These are phyloP conservation scores for Globisporangium cystogenes DNA, from an alignment of 352 stramenopile genomes.

Conservation along the genomic window DNA sequence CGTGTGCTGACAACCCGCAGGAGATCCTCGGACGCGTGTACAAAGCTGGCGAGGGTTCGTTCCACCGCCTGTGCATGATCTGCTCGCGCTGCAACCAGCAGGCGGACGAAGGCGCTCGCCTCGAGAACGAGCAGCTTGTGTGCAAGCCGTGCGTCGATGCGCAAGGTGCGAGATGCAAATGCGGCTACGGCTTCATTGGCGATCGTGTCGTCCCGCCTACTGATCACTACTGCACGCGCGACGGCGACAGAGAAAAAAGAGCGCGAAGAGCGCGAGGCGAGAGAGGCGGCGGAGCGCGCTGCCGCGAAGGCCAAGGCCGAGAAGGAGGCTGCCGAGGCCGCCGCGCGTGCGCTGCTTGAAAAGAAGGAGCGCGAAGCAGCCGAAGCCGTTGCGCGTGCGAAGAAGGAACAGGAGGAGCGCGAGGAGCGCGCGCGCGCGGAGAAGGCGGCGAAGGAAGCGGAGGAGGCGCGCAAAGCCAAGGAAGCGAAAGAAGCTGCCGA, in stretches of 20 bases:
- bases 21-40: conserved; percentile 79
- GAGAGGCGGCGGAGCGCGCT: conserved; percentile 42
- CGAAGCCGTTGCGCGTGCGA: conserved; percentile 31
- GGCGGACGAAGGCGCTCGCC: conserved; percentile 45
- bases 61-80: conserved; percentile 79
- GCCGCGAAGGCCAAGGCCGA: conserved; percentile 39
- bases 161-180: conserved; percentile 22
- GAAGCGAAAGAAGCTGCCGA: conserved; percentile 19
- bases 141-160: conserved; percentile 47
- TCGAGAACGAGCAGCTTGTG: conserved; percentile 51
- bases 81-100: conserved; percentile 69
- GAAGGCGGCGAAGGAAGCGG: conserved; percentile 21
- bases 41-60: conserved; percentile 47
- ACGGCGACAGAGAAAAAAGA: conserved; percentile 19
- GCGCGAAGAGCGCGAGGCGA: conserved; percentile 43
- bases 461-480: conserved; percentile 10
- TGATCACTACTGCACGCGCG: neutral
- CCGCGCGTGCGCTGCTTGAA: conserved; percentile 26
- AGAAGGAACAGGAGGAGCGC: conserved; percentile 42
- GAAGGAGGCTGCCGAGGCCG: conserved; percentile 43
- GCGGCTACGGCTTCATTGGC: neutral
- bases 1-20: conserved; percentile 9
- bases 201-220: neutral
- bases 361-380: conserved; percentile 45
- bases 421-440: conserved; percentile 20